Base-by-base conservation (phyloP, 176 grass and related monocot species). In the Canna indica region DNA sequence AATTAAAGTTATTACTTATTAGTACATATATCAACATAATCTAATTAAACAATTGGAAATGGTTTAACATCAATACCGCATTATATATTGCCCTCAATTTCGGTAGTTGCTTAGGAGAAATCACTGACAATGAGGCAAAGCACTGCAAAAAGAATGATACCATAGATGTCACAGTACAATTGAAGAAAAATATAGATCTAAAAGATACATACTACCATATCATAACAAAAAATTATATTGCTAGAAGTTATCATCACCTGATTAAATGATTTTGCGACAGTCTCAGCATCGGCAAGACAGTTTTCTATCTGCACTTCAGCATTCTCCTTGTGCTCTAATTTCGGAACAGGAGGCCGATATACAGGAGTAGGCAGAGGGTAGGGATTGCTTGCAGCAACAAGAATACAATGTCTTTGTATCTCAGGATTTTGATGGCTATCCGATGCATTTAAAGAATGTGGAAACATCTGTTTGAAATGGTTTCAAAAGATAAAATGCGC, bases 21-120 rank as follows among this genome's bases (percentile, higher is more conserved):
- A n/a, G n/a, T 20, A 66, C 14, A 66, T 20, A 38, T 66, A 66
- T 38, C 16, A 36, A 38, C 22, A 61, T 29, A 13, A 16, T 17
- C 15, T 18, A 62, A 30, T 31, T 70, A 13, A 8, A 52, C 31
- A 6, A 3, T 22, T 32, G 3, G 28, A 4, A 61, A 69, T 54
- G 52, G 80, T 75, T 41, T 62, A 50, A 73, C 8, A 24, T 54
- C 45, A 70, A 74, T 96, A 96, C 92, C 83, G 83, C 88, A 79
- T 86, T 96, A 66, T 96, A 96, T 85, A 96, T 82, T 24, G 85
- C 85, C 68, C 82, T 91, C 48, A 96, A 62, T 74, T 87, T 90
- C n/a, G 88, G 88, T 79, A 91, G 79, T 38, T 92, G 93, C 58
- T 92, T 91, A 54, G 93, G 93, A 46, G 93, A 91, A 83, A 97